Conservation (phyloP, 306 rosid genomes). For the Cicer cuneatum region DNA sequence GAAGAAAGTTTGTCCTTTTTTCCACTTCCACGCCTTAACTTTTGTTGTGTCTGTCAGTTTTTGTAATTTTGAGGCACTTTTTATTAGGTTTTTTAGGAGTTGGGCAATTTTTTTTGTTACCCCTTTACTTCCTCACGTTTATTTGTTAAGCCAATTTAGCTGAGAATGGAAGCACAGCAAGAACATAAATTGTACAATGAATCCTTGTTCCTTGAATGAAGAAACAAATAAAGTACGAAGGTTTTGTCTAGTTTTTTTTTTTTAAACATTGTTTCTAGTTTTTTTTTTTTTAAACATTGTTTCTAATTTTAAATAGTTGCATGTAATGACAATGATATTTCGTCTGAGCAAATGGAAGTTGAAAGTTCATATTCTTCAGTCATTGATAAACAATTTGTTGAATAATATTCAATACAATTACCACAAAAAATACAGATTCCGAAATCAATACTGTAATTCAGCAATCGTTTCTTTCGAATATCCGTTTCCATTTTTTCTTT, state of each 20-base stretch:
- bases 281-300: neutral
- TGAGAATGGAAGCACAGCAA: slow-evolving; percentile 35
- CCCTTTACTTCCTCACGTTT: slow-evolving; percentile 23
- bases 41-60: slow-evolving; percentile 41
- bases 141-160: slow-evolving; percentile 41
- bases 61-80: slow-evolving; percentile 47
- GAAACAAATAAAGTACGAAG: slow-evolving; percentile 47
- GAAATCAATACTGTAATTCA: no score
- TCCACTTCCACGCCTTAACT: slow-evolving; percentile 37
- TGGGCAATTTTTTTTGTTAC: slow-evolving; percentile 17
- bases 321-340: neutral
- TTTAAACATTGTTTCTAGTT: neutral
- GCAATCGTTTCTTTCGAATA: no score
- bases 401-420: no score
- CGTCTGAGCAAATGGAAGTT: neutral
- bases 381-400: no score
- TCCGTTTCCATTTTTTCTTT: no score
- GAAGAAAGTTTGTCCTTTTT: slow-evolving; percentile 13
- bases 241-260: slow-evolving; percentile 22
- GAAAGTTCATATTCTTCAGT: no score
- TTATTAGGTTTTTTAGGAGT: slow-evolving; percentile 48
- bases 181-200: slow-evolving; percentile 51
- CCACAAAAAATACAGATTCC: no score
- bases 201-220: slow-evolving; percentile 39
- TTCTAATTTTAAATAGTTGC: neutral